Base-by-base conservation (phyloP, 179 eudicot species). In the Silene noctiflora region DNA sequence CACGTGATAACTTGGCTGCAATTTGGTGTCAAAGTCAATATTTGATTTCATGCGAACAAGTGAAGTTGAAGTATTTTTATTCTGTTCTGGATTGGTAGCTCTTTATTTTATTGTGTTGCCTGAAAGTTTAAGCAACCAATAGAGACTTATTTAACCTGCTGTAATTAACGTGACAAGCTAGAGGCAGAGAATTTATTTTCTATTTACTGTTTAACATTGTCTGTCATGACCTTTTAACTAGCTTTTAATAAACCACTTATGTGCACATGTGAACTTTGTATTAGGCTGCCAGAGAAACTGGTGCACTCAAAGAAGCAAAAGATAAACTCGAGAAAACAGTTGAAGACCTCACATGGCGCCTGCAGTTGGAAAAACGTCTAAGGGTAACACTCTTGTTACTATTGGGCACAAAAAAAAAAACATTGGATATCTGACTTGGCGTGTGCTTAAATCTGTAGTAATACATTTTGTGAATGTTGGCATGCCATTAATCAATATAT, bases 311-410 rank as follows among this genome's bases (percentile, higher is more conserved):
- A 87, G 89, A 86, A 88, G 93, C 95, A 64, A 93, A 93, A 83
- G 90, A 88, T 79, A 89, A 88, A 73, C 95, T 95, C 75, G 99
- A 95, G 81, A 95, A 91, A 76, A 86, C 84, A 73, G 97, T 91
- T 70, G 91, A 89, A 83, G 98, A 95, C 58, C 93, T 90, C 69
- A 89, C 91, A 71, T 78, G 86, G 85, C 89, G 96, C 59, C 69
- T 93, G 70, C 93, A 91, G 85, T 82, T 84, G 69, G 96, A 95
- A 81, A 90, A 85, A 86, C 95, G 92, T 51, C 76, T 86, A 69
- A 89, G 92, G 98, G 99, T 95, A 91, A 89, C 69, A 77, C 64
- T 63, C 55, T n/a, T 61, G 59, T 75, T 66, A 70, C 48, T 69
- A 70, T 31, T 19, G 17, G 35, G 44, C 75, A 70, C 58, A 35